Evolutionary conservation across 306 rosid species (phyloP).

Genomic region (Prunus persica): DNA sequence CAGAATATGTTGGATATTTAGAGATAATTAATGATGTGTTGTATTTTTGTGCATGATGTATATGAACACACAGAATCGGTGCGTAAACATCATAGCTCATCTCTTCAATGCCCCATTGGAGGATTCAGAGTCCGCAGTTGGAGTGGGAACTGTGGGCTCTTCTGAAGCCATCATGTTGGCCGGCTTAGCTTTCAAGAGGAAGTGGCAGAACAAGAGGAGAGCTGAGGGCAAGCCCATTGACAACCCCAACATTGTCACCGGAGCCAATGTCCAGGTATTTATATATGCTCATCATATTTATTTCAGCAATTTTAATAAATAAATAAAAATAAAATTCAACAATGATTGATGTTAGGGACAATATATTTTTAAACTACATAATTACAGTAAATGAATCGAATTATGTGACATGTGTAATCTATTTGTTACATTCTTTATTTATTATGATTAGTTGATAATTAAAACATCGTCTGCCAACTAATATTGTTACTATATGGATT

Average conservation of each 20-base stretch:
- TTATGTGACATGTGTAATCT: too few relatives aligned
- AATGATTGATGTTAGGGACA: not conserved
- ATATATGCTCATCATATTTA: not conserved
- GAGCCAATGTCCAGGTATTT: conserved; percentile 90
- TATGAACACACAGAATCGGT: conserved; percentile 58
- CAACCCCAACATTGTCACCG: conserved; percentile 93
- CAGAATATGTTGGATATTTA: too few relatives aligned
- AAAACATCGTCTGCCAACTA: not conserved
- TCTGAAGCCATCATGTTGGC: conserved; percentile 99
- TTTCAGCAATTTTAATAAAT: too few relatives aligned
- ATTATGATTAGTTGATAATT: not conserved
- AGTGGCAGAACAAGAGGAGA: conserved; percentile 74
- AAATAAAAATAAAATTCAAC: not conserved
- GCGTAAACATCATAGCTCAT: conserved; percentile 95
- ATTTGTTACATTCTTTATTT: not conserved
- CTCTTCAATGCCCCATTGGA: conserved; percentile 81
- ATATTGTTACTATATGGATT: conserved; percentile 1
- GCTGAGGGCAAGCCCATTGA: conserved; percentile 61
- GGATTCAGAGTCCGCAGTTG: conserved; percentile 71
- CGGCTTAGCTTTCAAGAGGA: conserved; percentile 92
- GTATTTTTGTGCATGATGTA: not conserved
- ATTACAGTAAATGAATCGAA: too few relatives aligned
- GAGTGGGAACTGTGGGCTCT: conserved; percentile 94
- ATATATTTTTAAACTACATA: not conserved
- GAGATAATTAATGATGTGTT: not conserved